Percentiles rank a stretch among this genome's conserved stretches.
Evolutionary conservation across 2,329 filamentous ascomycete genomes (phyloP).

Genomic region (Blumeriella jaapii): DNA sequence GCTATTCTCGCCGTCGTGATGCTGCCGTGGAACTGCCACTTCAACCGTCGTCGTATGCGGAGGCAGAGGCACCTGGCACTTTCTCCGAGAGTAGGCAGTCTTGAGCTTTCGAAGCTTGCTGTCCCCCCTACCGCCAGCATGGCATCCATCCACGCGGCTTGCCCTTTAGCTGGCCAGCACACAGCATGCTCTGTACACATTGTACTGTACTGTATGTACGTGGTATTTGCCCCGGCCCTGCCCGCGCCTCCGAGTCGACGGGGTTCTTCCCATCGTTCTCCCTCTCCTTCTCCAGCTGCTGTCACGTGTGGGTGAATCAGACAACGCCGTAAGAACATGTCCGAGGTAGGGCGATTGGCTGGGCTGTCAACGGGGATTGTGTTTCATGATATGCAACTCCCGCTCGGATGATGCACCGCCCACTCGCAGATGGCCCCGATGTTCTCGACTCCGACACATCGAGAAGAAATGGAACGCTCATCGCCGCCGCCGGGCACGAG

Average conservation of each 20-base stretch:
- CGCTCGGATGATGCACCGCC: slow-evolving; percentile 13
- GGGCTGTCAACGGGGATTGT: no score
- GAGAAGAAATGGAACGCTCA: slow-evolving; percentile 4
- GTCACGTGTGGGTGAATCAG: no score
- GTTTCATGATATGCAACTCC: neutral
- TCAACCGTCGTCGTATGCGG: slow-evolving; percentile 9
- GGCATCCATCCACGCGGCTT: neutral
- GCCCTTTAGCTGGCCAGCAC: slow-evolving; percentile 18
- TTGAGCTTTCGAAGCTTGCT: neutral
- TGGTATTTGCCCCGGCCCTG: no score
- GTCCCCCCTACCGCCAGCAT: neutral
- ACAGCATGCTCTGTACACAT: no score
- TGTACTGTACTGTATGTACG: no score
- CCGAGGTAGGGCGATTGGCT: no score
- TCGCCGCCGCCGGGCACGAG: slow-evolving; percentile 12
- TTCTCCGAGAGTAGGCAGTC: neutral
- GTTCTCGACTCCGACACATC: no score
- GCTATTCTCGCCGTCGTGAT: slow-evolving; percentile 18
- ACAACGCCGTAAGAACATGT: no score
- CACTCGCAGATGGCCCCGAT: neutral
- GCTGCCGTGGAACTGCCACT: slow-evolving; percentile 20
- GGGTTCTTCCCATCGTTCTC: no score
- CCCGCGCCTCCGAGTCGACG: no score
- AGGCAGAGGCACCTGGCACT: slow-evolving; percentile 12
- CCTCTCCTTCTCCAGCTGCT: no score